These are phyloP conservation scores for Elsinoe necatrix DNA, from an alignment of 2,329 filamentous ascomycete species.

Conservation along the genomic window DNA sequence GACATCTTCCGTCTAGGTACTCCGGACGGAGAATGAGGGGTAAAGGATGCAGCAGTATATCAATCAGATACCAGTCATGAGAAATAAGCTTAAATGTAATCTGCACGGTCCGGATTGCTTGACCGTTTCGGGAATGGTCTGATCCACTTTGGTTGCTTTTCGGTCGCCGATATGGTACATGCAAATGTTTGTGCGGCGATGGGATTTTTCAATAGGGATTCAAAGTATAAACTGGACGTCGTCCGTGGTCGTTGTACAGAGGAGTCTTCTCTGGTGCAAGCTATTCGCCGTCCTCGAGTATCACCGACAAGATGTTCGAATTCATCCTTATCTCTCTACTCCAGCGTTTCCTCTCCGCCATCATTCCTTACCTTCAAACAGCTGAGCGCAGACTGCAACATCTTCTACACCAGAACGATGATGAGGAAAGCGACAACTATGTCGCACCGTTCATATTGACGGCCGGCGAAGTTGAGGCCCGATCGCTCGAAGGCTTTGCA, in stretches of 20 bases:
- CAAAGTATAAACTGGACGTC: not conserved
- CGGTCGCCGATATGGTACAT: constrained; percentile 4
- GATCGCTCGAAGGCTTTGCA: not conserved
- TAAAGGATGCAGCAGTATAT: not conserved
- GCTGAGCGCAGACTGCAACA: not conserved
- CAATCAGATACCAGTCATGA: not conserved
- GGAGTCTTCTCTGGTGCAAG: not conserved
- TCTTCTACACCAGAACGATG: constrained; percentile 1
- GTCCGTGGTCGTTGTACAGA: not conserved
- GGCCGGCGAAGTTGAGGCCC: not conserved
- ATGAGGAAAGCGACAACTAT: not conserved
- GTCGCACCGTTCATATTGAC: not conserved
- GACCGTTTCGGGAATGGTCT: not conserved
- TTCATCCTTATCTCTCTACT: not conserved
- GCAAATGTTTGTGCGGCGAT: constrained; percentile 3
- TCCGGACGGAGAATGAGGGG: not conserved
- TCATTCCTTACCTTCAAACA: constrained; percentile 3
- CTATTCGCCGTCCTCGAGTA: not conserved
- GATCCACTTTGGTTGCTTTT: constrained; percentile 1
- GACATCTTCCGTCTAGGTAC: constrained; percentile 1
- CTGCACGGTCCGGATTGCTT: constrained; percentile 6
- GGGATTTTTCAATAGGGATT: not conserved
- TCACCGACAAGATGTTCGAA: not conserved
- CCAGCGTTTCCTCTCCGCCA: not conserved
- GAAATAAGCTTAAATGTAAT: not conserved